Evolutionary conservation across 1,139 yeast genomes (phyloP), one percentile per base, ranked within the genome.

Genomic region (Pichia sp.): DNA sequence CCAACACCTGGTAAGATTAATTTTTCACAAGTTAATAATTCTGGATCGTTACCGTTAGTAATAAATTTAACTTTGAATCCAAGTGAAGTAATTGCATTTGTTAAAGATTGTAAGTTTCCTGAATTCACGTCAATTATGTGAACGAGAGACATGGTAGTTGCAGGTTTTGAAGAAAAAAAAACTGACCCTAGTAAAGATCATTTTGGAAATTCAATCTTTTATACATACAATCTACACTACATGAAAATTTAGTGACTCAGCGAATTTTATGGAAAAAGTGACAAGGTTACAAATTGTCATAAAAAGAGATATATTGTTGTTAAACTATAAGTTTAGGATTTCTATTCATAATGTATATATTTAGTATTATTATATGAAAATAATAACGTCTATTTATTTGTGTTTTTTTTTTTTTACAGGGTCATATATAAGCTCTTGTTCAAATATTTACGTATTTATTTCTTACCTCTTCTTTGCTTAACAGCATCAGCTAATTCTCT

Each of bases 1-100:
- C 98, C 98, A 7, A 92, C 98, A 25, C 98, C 98, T 15, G 98
- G 98, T 39, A 92, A 75, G 48, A 86, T 71, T 53, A 86, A 68
- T 59, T 71, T 79, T 42, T 72, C 69, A 44, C 84, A 82, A 15
- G 69, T 62, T n/a, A 62, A 50, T 39, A 80, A 65, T 43, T 68
- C 69, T 34, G 72, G 70, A 49, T 74, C 76, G 3, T 61, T 54
- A 20, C 76, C 67, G 24, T 66, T 62, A 49, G 67, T 65, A 53
- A 85, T 74, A 52, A 79, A 73, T 42, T 70, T 67, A 4, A 84
- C 82, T 27, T 72, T 68, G 62, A 80, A 85, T 4, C 97, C 96
- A 27, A 88, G 70, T 52, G 72, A 72, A 58, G 82, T 85, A 46
- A 92, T 79, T 4, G 97, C 96, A 67, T 92, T 92, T 49, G 82